A percentile compares a stretch with the other conserved stretches of the same genome.
Evolutionary conservation across 768 basidiomycete species (phyloP).

Genomic region (Podaxis pistillaris): DNA sequence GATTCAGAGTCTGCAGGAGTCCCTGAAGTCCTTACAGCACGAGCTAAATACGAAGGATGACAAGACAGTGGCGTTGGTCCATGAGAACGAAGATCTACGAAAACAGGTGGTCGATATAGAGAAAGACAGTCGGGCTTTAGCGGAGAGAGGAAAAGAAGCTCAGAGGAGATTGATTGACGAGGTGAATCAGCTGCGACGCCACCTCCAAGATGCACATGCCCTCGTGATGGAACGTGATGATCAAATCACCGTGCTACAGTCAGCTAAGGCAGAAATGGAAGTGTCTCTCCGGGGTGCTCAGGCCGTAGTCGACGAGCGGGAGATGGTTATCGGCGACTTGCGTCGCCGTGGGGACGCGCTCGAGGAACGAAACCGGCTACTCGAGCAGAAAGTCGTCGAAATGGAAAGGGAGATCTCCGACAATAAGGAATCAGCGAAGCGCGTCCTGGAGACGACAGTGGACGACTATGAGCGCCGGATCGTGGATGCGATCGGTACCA

Average conservation of each 20-base stretch:
- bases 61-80: not conserved
- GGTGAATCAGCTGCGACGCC: not conserved
- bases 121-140: not conserved
- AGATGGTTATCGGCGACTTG: slow-evolving; percentile 4
- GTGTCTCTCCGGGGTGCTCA: not conserved
- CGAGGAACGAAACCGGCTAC: not conserved
- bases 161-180: not conserved
- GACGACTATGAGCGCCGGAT: slow-evolving; percentile 4
- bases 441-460: not conserved
- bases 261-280: not conserved
- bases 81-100: slow-evolving; percentile 1
- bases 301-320: not conserved
- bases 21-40: not conserved
- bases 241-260: not conserved
- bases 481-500: not conserved
- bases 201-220: not conserved
- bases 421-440: not conserved
- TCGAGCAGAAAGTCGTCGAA: not conserved
- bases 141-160: not conserved
- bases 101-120: not conserved
- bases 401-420: slow-evolving; percentile 2
- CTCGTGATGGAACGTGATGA: not conserved
- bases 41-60: slow-evolving; percentile 6
- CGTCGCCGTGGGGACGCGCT: not conserved
- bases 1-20: not conserved